phyloP scores from a whole-genome alignment of 2,329 filamentous ascomycete genomes.

The Colletotrichum tropicicola region DNA sequence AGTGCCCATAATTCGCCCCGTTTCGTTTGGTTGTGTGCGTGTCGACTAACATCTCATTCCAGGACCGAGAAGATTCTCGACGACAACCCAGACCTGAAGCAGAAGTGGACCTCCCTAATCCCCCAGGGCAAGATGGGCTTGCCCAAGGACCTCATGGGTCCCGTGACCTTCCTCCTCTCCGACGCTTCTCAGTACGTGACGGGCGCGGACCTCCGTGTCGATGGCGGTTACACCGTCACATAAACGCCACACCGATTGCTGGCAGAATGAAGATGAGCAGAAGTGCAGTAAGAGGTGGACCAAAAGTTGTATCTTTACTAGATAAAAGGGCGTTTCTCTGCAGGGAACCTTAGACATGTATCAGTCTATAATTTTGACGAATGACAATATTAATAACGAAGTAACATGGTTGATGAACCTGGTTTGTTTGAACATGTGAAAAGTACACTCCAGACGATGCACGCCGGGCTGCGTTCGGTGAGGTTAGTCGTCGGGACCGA shows the following conservation, averaged over 20 bases:
- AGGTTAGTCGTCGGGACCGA: background rate
- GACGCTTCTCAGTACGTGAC: conserved; percentile 79
- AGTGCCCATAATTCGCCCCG: conserved; percentile 45
- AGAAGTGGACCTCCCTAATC: conserved; percentile 91
- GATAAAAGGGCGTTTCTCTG: background rate
- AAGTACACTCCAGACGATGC: background rate
- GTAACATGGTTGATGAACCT: too few species aligned
- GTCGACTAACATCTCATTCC: conserved; percentile 17
- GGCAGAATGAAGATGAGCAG: background rate
- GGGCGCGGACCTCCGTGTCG: conserved; percentile 81
- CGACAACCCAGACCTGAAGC: conserved; percentile 88
- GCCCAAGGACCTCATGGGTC: conserved; percentile 92
- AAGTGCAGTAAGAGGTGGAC: too few species aligned
- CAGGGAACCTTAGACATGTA: background rate
- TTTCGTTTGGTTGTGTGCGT: background rate
- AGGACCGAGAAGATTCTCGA: conserved; percentile 95
- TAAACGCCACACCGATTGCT: conserved; percentile 44
- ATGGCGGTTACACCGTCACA: conserved; percentile 89
- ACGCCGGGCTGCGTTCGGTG: background rate
- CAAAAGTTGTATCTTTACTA: background rate
- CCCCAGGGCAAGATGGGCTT: conserved; percentile 93
- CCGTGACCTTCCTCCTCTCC: conserved; percentile 85
- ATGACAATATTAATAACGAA: background rate
- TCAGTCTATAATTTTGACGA: background rate
- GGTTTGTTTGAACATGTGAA: too few species aligned